Evolutionary conservation across 2,329 filamentous ascomycete species (phyloP).

Genomic region (Diaporthe sp.): DNA sequence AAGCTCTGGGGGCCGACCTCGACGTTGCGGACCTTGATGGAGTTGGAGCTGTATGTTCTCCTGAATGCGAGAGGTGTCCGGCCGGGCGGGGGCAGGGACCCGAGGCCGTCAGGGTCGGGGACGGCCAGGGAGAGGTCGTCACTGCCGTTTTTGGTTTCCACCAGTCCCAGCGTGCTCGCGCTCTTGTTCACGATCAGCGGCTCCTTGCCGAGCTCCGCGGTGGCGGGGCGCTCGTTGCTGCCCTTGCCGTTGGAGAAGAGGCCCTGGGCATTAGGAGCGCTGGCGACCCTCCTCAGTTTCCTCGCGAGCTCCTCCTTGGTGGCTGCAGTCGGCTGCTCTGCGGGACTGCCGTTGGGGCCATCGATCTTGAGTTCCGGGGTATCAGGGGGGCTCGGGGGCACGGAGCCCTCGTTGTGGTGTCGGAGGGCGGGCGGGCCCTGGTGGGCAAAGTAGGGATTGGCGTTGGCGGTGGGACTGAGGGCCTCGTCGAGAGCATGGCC

Average conservation of each 20-base stretch:
- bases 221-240: conserved; percentile 77
- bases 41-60: conserved; percentile 98
- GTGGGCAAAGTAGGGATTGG: conserved; percentile 97
- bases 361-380: conserved; percentile 83
- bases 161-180: conserved; percentile 56
- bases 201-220: conserved; percentile 88
- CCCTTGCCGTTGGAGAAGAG: conserved; percentile 75
- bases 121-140: conserved; percentile 52
- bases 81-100: conserved; percentile 73
- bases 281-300: conserved; percentile 93
- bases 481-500: conserved; percentile 90
- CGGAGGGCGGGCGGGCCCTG: conserved; percentile 93
- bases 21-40: conserved; percentile 97
- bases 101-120: conserved; percentile 62
- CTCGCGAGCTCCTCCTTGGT: conserved; percentile 95
- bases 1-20: conserved; percentile 96
- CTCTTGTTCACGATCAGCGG: conserved; percentile 72
- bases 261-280: conserved; percentile 95
- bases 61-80: conserved; percentile 82
- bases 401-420: conserved; percentile 94
- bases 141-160: conserved; percentile 55
- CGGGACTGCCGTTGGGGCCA: conserved; percentile 71
- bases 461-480: conserved; percentile 90
- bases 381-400: conserved; percentile 91
- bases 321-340: conserved; percentile 76